Evolutionary conservation across 805 yeast genomes (phyloP).

Genomic region (Candida sphagnicola): DNA sequence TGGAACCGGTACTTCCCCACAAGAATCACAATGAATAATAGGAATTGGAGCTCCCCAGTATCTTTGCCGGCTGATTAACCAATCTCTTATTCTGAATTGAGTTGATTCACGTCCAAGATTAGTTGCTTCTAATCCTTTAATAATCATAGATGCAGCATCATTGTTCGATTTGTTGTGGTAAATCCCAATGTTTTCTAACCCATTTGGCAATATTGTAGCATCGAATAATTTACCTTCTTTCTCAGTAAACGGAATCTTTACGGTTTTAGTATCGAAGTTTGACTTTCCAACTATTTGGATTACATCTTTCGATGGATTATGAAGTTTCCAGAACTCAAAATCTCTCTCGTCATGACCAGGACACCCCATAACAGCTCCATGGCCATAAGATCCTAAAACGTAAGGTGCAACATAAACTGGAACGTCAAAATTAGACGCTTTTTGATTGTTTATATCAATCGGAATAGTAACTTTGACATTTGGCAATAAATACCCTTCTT

Average conservation of each 20-base stretch:
- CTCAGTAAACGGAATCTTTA: slow-evolving; percentile 43
- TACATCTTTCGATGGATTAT: slow-evolving; percentile 45
- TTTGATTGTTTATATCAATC: slow-evolving; percentile 31
- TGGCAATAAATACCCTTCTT: slow-evolving; percentile 54
- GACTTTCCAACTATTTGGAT: slow-evolving; percentile 45
- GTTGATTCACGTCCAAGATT: slow-evolving; percentile 45
- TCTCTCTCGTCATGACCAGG: slow-evolving; percentile 93
- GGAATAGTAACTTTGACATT: slow-evolving; percentile 55
- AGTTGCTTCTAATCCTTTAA: slow-evolving; percentile 32
- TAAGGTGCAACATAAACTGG: slow-evolving; percentile 92
- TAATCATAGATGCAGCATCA: slow-evolving; percentile 51
- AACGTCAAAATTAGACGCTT: slow-evolving; percentile 23
- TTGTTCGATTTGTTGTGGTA: slow-evolving; percentile 46
- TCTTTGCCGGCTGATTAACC: slow-evolving; percentile 92
- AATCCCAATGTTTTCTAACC: slow-evolving; percentile 23
- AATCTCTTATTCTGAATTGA: slow-evolving; percentile 75
- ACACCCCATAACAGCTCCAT: slow-evolving; percentile 97
- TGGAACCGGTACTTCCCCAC: slow-evolving; percentile 94
- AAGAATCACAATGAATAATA: slow-evolving; percentile 75
- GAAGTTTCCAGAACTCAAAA: slow-evolving; percentile 69
- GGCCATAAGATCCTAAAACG: slow-evolving; percentile 78
- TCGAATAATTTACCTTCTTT: slow-evolving; percentile 40
- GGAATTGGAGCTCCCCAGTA: slow-evolving; percentile 99
- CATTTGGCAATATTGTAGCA: slow-evolving; percentile 19
- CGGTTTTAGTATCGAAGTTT: slow-evolving; percentile 15